These are phyloP conservation scores for Trametes hirsuta DNA, from an alignment of 1,284 basidiomycete species.

Conservation along the genomic window DNA sequence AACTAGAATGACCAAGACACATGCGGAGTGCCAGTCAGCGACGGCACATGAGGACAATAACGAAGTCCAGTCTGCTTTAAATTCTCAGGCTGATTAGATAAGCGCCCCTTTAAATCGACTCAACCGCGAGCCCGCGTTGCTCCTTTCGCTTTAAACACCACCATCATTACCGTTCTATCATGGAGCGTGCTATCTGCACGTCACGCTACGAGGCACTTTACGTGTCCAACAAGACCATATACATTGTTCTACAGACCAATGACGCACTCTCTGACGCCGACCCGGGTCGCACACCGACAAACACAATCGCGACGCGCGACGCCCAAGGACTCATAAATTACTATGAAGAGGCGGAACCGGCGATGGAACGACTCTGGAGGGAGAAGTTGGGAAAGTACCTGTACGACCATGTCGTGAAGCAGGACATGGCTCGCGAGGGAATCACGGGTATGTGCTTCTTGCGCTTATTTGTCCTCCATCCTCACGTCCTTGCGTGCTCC, in stretches of 20 bases:
- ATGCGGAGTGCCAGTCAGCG: no score
- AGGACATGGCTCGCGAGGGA: constrained; percentile 17
- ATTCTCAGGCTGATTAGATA: neutral
- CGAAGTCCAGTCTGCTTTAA: neutral
- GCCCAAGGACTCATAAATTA: constrained; percentile 25
- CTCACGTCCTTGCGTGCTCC: neutral
- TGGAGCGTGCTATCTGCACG: constrained; percentile 17
- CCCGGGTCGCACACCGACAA: constrained; percentile 8
- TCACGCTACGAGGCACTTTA: constrained; percentile 18
- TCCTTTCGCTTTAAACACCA: constrained; percentile 2
- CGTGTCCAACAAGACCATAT: constrained; percentile 10
- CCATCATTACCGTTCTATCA: neutral
- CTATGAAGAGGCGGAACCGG: constrained; percentile 20
- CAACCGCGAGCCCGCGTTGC: neutral
- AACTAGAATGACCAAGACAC: no score
- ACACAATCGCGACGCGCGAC: constrained; percentile 5
- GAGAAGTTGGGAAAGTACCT: constrained; percentile 29
- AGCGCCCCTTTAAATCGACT: neutral
- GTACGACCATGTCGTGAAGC: constrained; percentile 25
- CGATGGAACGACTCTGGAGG: constrained; percentile 21
- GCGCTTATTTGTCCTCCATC: neutral
- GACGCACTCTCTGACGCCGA: constrained; percentile 18
- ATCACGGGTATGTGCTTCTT: constrained; percentile 15
- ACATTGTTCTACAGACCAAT: constrained; percentile 10
- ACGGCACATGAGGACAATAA: neutral